Evolutionary conservation across 441 rosid species (phyloP).

Genomic region (Aquilaria agallochum): DNA sequence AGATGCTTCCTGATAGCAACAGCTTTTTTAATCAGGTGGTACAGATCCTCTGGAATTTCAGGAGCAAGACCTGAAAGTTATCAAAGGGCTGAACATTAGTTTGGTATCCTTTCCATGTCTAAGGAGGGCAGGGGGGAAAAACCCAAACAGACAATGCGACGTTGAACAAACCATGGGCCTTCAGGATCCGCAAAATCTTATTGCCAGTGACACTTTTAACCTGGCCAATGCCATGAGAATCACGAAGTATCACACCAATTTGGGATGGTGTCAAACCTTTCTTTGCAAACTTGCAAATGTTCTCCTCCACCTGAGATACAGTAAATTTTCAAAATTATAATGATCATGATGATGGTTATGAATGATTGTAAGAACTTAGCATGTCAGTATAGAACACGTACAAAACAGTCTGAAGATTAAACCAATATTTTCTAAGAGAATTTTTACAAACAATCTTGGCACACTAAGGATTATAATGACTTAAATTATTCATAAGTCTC

Average conservation of each 20-base stretch:
- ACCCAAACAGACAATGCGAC: neutral
- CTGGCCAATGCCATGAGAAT: slow-evolving; percentile 80
- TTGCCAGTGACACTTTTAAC: slow-evolving; percentile 73
- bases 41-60: slow-evolving; percentile 80
- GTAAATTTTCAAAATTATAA: neutral
- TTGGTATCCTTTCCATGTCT: neutral
- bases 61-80: slow-evolving; percentile 58
- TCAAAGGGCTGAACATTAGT: neutral
- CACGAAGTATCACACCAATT: slow-evolving; percentile 84
- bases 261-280: slow-evolving; percentile 82
- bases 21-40: slow-evolving; percentile 75
- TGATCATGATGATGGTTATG: no score
- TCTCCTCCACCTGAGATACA: slow-evolving; percentile 55
- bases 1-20: slow-evolving; percentile 82
- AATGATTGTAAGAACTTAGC: no score
- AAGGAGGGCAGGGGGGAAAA: neutral
- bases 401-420: no score
- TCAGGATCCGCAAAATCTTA: slow-evolving; percentile 68
- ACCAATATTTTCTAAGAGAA: no score
- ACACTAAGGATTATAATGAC: no score
- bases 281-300: slow-evolving; percentile 79
- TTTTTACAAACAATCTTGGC: no score
- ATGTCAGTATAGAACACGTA: no score
- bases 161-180: slow-evolving; percentile 47
- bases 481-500: no score